These are phyloP conservation scores for Aspergillus bridgeri DNA, from an alignment of 495 filamentous ascomycete genomes.

Conservation along the genomic window DNA sequence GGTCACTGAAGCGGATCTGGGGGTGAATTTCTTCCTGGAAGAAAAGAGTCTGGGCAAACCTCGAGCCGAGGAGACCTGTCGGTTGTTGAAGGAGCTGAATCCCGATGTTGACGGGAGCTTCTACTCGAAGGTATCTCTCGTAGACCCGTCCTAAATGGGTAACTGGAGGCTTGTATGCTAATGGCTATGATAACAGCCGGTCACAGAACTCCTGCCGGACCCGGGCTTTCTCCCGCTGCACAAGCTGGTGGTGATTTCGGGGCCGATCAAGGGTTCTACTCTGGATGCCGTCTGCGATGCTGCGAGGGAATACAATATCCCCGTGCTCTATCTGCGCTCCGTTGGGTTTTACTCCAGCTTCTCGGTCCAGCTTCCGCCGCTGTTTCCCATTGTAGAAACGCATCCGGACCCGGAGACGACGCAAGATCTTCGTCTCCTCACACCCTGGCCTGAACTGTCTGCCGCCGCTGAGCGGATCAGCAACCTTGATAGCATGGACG, in stretches of 20 bases:
- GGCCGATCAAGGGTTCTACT: constrained; percentile 59
- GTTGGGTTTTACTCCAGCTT: constrained; percentile 88
- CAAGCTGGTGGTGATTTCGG: constrained; percentile 71
- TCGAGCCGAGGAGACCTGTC: constrained; percentile 74
- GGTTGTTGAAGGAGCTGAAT: constrained; percentile 81
- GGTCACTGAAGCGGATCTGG: constrained; percentile 79
- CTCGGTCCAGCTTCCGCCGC: constrained; percentile 66
- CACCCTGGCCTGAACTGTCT: constrained; percentile 81
- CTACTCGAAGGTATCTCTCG: constrained; percentile 40
- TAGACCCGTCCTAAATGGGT: background rate
- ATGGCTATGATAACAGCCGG: constrained; percentile 24
- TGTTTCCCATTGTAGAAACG: constrained; percentile 93
- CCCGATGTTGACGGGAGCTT: constrained; percentile 81
- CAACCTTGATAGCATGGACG: constrained; percentile 64
- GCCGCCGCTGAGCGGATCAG: constrained; percentile 57
- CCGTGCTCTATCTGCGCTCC: constrained; percentile 79
- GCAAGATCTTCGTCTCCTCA: constrained; percentile 79
- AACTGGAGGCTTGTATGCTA: background rate
- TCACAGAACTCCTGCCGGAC: constrained; percentile 36
- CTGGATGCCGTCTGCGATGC: constrained; percentile 57
- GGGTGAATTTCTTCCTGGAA: constrained; percentile 95
- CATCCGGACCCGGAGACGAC: constrained; percentile 86
- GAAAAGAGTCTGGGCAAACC: constrained; percentile 70
- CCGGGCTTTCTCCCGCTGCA: constrained; percentile 52
- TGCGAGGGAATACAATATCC: constrained; percentile 59